phyloP scores from a whole-genome alignment of 805 yeast species.

The Ogataea chonburiensis region DNA sequence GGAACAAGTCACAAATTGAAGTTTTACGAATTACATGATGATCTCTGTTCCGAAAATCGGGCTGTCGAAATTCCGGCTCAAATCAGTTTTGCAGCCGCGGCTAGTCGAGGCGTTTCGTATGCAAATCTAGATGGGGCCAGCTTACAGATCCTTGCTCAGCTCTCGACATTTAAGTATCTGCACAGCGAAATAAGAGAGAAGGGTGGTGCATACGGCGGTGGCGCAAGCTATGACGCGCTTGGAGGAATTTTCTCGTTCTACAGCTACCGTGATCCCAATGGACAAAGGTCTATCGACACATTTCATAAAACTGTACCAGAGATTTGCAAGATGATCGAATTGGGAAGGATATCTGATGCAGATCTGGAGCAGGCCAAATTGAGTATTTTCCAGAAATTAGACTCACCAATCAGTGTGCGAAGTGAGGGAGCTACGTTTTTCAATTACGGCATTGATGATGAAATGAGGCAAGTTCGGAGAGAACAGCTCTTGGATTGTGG shows the following conservation, averaged over 20 bases:
- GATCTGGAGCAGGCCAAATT: slow-evolving; percentile 89
- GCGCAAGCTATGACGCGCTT: slow-evolving; percentile 76
- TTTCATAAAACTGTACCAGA: slow-evolving; percentile 53
- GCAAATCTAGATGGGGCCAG: slow-evolving; percentile 76
- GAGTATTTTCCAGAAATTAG: slow-evolving; percentile 86
- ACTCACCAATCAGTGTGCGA: slow-evolving; percentile 82
- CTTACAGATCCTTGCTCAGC: slow-evolving; percentile 75
- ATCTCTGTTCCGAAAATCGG: slow-evolving; percentile 32
- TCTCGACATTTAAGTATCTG: slow-evolving; percentile 76
- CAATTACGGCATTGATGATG: slow-evolving; percentile 69
- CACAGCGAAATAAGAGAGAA: slow-evolving; percentile 91
- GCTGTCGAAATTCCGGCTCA: slow-evolving; percentile 79
- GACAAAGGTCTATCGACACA: slow-evolving; percentile 62
- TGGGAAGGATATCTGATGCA: slow-evolving; percentile 36
- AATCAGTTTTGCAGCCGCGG: slow-evolving; percentile 76
- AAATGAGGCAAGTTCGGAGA: slow-evolving; percentile 78
- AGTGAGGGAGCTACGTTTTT: slow-evolving; percentile 72
- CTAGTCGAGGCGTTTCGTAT: slow-evolving; percentile 66
- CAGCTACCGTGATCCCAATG: slow-evolving; percentile 93
- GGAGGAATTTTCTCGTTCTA: slow-evolving; percentile 80
- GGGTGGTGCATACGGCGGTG: slow-evolving; percentile 99
- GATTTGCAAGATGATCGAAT: slow-evolving; percentile 34
- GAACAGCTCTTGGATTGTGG: slow-evolving; percentile 65
- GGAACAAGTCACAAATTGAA: slow-evolving; percentile 10
- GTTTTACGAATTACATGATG: slow-evolving; percentile 15